Percentiles rank a stretch among this genome's conserved stretches.
phyloP scores from a whole-genome alignment of 2,329 filamentous ascomycete species.

The Neofusicoccum sp. region DNA sequence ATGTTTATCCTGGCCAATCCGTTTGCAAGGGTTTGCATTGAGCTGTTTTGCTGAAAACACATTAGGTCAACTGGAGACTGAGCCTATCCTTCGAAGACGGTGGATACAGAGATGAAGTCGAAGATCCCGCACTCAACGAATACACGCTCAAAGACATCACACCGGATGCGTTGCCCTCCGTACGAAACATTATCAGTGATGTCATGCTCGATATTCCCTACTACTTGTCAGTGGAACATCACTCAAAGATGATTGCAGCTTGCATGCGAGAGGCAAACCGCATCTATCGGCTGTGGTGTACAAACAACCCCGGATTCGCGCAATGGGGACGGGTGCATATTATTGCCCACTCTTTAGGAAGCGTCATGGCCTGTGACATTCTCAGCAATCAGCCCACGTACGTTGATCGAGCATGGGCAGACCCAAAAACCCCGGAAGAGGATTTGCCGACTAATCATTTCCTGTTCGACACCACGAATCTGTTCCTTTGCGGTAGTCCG shows the following conservation, averaged over 20 bases:
- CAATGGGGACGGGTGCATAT: conserved; percentile 84
- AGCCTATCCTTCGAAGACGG: conserved; percentile 85
- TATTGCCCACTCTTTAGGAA: conserved; percentile 90
- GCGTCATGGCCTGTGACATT: conserved; percentile 91
- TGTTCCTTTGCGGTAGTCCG: conserved; percentile 89
- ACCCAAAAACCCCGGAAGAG: conserved; percentile 42
- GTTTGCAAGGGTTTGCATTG: neutral
- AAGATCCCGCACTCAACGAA: conserved; percentile 62
- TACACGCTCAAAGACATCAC: conserved; percentile 87
- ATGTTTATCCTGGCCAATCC: conserved; percentile 20
- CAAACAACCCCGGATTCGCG: conserved; percentile 86
- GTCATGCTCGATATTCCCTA: conserved; percentile 99
- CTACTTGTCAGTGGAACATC: conserved; percentile 89
- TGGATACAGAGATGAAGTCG: conserved; percentile 53
- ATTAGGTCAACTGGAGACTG: conserved; percentile 81
- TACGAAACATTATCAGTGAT: conserved; percentile 90
- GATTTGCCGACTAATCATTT: conserved; percentile 62
- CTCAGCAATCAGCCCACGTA: conserved; percentile 84
- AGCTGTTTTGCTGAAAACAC: neutral
- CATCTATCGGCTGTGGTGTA: conserved; percentile 93
- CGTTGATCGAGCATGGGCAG: conserved; percentile 52
- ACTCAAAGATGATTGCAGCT: conserved; percentile 89
- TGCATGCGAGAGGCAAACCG: conserved; percentile 89
- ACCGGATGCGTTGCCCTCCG: conserved; percentile 82
- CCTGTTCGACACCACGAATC: conserved; percentile 87